Evolutionary conservation across 1,284 basidiomycete species (phyloP).

Genomic region (Trichosporon ovoides): DNA sequence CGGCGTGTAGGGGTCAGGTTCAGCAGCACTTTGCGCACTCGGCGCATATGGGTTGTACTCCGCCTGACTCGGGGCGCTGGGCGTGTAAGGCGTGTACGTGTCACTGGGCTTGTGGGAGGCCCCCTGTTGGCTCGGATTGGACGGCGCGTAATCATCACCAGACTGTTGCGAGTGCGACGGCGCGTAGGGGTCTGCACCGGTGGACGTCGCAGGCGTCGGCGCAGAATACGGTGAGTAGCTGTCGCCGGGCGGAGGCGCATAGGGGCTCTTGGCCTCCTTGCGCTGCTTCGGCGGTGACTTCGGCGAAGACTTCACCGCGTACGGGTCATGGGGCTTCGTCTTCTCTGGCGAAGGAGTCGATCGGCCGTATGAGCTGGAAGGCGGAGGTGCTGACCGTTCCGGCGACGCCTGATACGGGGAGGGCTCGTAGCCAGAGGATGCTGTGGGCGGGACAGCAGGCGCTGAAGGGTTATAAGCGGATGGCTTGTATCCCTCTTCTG

Average conservation of each 20-base stretch:
- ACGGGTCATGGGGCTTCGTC: neutral
- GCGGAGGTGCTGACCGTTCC: neutral
- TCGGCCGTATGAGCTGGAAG: neutral
- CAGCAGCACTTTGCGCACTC: neutral
- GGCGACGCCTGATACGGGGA: neutral
- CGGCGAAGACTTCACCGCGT: neutral
- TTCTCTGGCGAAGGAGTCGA: neutral
- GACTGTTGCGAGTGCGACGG: neutral
- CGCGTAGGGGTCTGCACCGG: neutral
- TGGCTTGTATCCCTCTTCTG: constrained; percentile 6
- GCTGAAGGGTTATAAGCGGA: neutral
- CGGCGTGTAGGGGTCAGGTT: neutral
- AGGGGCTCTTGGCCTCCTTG: constrained; percentile 1
- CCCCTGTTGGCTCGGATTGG: neutral
- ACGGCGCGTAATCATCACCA: neutral
- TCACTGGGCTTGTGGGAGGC: neutral
- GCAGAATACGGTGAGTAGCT: neutral
- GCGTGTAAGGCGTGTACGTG: constrained; percentile 5
- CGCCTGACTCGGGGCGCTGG: neutral
- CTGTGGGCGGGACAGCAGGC: too few relatives aligned
- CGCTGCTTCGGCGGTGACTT: neutral
- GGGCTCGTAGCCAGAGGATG: constrained; percentile 2
- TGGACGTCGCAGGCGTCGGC: neutral
- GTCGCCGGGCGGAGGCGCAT: neutral
- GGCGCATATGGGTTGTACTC: constrained; percentile 15